Base-by-base conservation (phyloP, 2,329 filamentous ascomycete species). In the Cadophora sp. region DNA sequence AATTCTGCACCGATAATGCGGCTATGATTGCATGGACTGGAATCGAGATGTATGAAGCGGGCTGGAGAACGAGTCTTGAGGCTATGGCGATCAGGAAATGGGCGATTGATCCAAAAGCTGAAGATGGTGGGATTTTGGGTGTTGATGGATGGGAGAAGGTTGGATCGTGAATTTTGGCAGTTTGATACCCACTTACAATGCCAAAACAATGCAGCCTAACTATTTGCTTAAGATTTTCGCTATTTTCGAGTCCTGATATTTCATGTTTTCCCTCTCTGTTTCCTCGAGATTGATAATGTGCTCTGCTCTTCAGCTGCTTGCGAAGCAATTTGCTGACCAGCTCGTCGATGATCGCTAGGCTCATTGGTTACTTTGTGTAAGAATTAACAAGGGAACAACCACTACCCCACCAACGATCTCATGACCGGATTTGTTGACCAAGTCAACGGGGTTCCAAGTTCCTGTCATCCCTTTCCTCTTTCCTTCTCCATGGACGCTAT, bases 1-100 rank as follows among this genome's bases (percentile, higher is more conserved):
- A 84, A 51, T 84, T 95, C 64, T 98, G 96, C 77, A 97, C 93
- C 0, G 96, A 99, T 76, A 98, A 99, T 79, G 96, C 96, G 14
- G 93, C 94, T 59, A 99, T 99, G 96, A 94, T 98, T 77, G 95
- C 91, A 1, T 98, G 96, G 95, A 85, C 94, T 0, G 96, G 91
- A 0, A 86, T 94, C 72, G 94, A 98, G 80, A 97, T 99, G 94
- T 97, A 87, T 76, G 86, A 92, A 79, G 88, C 87, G 0, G 94
- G 95, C 0, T 94, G 88, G 84, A 80, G 83, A 68, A 90, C 88
- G 9, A 85, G 86, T 24, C 76, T 94, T 66, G 83, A 82, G 27
- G 85, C 90, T 66, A 78, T 85, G 58, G 85, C 90, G 1, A 77
- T 91, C 56, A 84, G 85, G 58, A 92, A 89, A 77, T 97, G 94